These are phyloP conservation scores for Boletellus sp. DNA, from an alignment of 768 basidiomycete species.

Conservation along the genomic window DNA sequence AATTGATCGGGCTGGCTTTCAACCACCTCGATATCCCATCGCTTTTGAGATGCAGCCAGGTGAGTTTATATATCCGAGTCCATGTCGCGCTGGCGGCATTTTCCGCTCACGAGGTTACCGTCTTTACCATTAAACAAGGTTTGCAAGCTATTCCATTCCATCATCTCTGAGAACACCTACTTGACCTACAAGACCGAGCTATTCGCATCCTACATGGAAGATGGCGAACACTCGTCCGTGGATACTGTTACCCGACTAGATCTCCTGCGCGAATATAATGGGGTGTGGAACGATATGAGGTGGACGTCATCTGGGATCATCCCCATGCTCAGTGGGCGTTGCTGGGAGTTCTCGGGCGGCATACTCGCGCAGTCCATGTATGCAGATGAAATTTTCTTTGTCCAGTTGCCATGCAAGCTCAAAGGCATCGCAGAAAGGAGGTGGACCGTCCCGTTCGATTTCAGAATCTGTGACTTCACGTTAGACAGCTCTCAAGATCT, in stretches of 20 bases:
- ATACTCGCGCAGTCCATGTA: slow-evolving; percentile 29
- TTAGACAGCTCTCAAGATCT: slow-evolving; percentile 37
- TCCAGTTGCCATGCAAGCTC: slow-evolving; percentile 30
- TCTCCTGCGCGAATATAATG: slow-evolving; percentile 26
- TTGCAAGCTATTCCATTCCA: slow-evolving; percentile 28
- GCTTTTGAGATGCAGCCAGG: slow-evolving; percentile 27
- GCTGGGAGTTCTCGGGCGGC: slow-evolving; percentile 36
- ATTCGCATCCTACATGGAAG: slow-evolving; percentile 28
- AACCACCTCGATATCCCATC: slow-evolving; percentile 27
- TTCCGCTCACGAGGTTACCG: background rate
- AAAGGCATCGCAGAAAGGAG: slow-evolving; percentile 24
- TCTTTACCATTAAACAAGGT: slow-evolving; percentile 16
- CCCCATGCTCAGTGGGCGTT: slow-evolving; percentile 14
- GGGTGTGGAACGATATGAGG: slow-evolving; percentile 27
- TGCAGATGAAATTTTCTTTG: slow-evolving; percentile 18
- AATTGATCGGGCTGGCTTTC: slow-evolving; percentile 26
- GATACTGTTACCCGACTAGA: slow-evolving; percentile 22
- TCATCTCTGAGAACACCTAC: slow-evolving; percentile 23
- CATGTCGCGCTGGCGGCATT: background rate
- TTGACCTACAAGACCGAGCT: slow-evolving; percentile 32
- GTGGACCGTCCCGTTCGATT: slow-evolving; percentile 29
- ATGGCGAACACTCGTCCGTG: slow-evolving; percentile 15
- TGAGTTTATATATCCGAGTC: no score
- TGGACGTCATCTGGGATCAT: slow-evolving; percentile 16
- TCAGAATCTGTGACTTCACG: slow-evolving; percentile 34